Base-by-base conservation (phyloP, 108 stramenopile genomes). In the Cyclotella kingstonii region DNA sequence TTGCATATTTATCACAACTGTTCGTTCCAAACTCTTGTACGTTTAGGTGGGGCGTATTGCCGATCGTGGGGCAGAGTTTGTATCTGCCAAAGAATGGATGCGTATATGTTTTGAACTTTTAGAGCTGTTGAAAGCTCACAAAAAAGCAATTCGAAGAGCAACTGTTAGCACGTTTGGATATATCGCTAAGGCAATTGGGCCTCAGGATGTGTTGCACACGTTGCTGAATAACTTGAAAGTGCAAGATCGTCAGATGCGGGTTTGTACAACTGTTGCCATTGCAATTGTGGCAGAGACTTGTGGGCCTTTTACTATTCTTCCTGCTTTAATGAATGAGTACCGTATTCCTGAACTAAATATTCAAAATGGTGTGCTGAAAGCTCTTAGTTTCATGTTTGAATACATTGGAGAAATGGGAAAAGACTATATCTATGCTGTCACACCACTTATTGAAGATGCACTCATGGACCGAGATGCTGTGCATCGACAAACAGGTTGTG, bases 331-430 rank as follows among this genome's bases (percentile, higher is more conserved):
- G 97, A 98, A 98, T 61, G 98, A 99, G 74, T 99, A 98, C 68
- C 85, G 98, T 26, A 92, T 98, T 41, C 96, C 97, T 3, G 98
- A 99, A 59, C 79, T 98, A 17, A 99, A 99, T 66, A 97, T 99
- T 50, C 98, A 99, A 81, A 98, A 99, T 78, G 98, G 98, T 64
- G 98, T 99, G 1, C 87, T 99, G 26, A 99, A 99, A 77, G 95
- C 97, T 9, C 66, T 99, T 35, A 95, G 93, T 56, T 99, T 99
- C 76, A 95, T 99, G 96, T 99, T 98, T 69, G 95, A 98, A 81
- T 99, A 99, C 82, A 99, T 99, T 68, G 98, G 98, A 29, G 94
- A 94, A 54, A 95, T 98, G 96, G 96, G 90, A 11, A 98, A 98
- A 86, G 98, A 98, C 77, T 99, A 99, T 76, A 95, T 98, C 63